Base-by-base conservation (phyloP, 1,139 yeast genomes). In the Suhomyces atakaporum region DNA sequence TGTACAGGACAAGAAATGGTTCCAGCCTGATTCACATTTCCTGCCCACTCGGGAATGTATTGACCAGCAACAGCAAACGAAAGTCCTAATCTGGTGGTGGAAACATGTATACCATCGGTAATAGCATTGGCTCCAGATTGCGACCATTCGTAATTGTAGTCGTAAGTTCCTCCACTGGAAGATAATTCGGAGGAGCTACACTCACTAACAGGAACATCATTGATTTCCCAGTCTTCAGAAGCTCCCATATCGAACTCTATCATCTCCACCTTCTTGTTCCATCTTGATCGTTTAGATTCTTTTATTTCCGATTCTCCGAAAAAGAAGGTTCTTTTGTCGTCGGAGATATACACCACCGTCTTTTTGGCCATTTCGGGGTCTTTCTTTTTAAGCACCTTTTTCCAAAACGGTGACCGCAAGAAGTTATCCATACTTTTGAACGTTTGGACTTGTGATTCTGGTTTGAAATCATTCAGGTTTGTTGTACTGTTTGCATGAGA, bases 181-280 rank as follows among this genome's bases (percentile, higher is more conserved):
- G 59, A 50, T 9, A 47, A 39, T 18, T 30, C 36, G 3, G 58
- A 42, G 3, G 58, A 51, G 8, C 48, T 36, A 31, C 60, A 53
- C 16, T 35, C 37, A 9, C 58, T 50, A 9, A 52, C 38, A 7
- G 60, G 56, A 3, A 45, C 35, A 12, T 44, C 46, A 7, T 26
- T 22, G 3, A 43, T 16, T 3, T 23, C 16, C 1, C 19, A 18
- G 3, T 16, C 14, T 9, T 33, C 29, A 4, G 36, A 27, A 6
- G 36, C 43, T 1, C 59, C 59, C 31, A 45, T 51, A 25, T 47
- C 47, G 2, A 55, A 56, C 31, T 56, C 58, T 2, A 46, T 32
- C 29, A 56, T 24, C 18, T 45, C 47, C 1, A 56, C 43, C 3
- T 35, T 32, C 14, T 25, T 11, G 2, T 26, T 14, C 22, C 27